Base-by-base conservation (phyloP, 768 basidiomycete species). In the Suillus spraguei region DNA sequence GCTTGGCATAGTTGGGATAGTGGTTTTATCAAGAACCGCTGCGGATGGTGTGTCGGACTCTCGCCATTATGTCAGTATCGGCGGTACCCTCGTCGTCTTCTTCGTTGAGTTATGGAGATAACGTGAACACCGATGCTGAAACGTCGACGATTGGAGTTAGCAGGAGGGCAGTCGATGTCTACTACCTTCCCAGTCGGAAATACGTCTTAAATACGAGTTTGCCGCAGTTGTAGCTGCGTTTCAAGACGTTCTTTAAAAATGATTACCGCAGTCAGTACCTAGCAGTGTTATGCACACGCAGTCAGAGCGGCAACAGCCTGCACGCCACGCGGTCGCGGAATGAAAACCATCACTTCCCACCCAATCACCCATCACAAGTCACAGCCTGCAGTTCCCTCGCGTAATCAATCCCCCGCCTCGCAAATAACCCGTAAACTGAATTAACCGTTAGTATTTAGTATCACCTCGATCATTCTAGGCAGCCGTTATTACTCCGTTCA, bases 361-460 rank as follows among this genome's bases (percentile, higher is more conserved):
- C 52, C 24, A 41, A 17, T 41, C 28, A 58, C 39, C 22, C 5
- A 58, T 58, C 55, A 58, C 56, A 39, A 39, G 24, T 58, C 52
- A 53, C 52, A 22, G 17, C 24, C 55, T 24, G 55, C 38, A 39
- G 38, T 39, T 58, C 39, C n/a, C 39, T 58, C 39, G 56, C 56
- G 56, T 58, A 58, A 41, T 35, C 32, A 17, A 58, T 16, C 60
- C 33, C 24, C 39, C 56, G 13, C 52, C 52, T 33, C 39, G 11
- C 55, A 39, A 28, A 39, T 28, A 56, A 20, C 38, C 17, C 56
- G 56, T 39, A 28, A 28, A 41, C 56, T 56, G 55, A 56, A 56
- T 58, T 58, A 58, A 58, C 24, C 56, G 56, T 58, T 58, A 58
- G 56, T 28, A 58, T 58, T 58, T 58, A 28, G 24, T 20, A 20